Conservation (phyloP, 2,329 filamentous ascomycete species). For the Teratosphaeria zuluensis region DNA sequence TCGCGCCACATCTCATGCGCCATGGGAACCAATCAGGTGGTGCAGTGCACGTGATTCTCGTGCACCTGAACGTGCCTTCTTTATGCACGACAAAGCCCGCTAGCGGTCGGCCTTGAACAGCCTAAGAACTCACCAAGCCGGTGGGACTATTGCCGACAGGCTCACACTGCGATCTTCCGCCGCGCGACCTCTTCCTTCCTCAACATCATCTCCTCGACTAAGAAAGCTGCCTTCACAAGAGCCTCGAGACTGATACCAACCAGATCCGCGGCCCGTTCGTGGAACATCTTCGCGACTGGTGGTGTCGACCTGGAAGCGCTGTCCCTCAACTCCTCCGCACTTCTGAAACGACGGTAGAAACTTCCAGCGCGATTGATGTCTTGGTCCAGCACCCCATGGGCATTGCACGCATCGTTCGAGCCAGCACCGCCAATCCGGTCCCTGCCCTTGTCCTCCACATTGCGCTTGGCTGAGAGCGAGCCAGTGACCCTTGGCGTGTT, state of each 20-base stretch:
- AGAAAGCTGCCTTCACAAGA: constrained; percentile 41
- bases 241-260: constrained; percentile 42
- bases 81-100: neutral
- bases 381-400: constrained; percentile 19
- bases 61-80: neutral
- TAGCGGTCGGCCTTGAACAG: neutral
- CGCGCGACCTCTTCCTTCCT: constrained; percentile 23
- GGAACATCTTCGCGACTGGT: constrained; percentile 35
- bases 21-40: neutral
- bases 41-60: neutral
- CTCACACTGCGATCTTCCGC: neutral
- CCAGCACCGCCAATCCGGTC: neutral
- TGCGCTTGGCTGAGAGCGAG: neutral
- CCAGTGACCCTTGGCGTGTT: neutral
- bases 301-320: constrained; percentile 12
- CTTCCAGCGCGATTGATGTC: constrained; percentile 31
- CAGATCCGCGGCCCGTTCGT: constrained; percentile 41
- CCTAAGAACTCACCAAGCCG: neutral
- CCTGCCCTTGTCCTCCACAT: neutral
- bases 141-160: neutral
- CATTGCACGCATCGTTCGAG: neutral
- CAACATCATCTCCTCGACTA: constrained; percentile 39
- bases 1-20: neutral
- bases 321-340: constrained; percentile 35
- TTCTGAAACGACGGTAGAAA: constrained; percentile 41